Evolutionary conservation across 148 eudicot species (phyloP), one percentile per base, ranked within the genome.

Genomic region (Vaccinium corymbosum): DNA sequence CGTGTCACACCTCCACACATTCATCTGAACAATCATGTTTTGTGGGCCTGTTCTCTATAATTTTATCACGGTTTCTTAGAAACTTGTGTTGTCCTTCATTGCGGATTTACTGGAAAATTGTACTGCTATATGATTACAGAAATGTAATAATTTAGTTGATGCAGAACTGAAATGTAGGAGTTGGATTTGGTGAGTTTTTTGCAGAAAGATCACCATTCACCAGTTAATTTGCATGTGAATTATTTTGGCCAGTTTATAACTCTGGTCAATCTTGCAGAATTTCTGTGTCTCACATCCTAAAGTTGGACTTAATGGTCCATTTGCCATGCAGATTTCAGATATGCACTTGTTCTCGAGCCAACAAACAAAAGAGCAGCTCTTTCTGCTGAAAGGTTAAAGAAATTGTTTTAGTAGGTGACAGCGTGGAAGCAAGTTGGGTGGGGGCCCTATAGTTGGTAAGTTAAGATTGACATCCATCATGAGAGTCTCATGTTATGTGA

Each of bases 291-390:
- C 51, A 64, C 35, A 66, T 56, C 17, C 6, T 82, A 20, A 53
- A 20, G 27, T 56, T 81, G 77, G 73, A 32, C 56, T 42, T 68
- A 14, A 72, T 82, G 78, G 48, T 78, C 48, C 22, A 35, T 78
- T 57, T 50, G 1, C 27, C 48, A 29, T 86, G 91, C 95, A 97
- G 99, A 97, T 93, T 97, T 97, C 84, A 89, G 86, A 86, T 88
- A 92, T 25, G 98, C 98, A 70, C 95, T 95, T 87, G 98, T 97
- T 84, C 99, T 97, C 5, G 99, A 97, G 88, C 99, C 99, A 75
- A 94, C 93, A 7, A 97, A 97, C 84, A 94, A 91, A 87, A 93
- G 99, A 84, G 99, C 99, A 52, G 83, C 98, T 35, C 74, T 74
- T 55, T 89, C 96, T 70, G 89, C 86, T 32, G 96, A 94, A 81